Base-by-base conservation (phyloP, 176 grass and related monocot species). In the Phragmites australis region DNA sequence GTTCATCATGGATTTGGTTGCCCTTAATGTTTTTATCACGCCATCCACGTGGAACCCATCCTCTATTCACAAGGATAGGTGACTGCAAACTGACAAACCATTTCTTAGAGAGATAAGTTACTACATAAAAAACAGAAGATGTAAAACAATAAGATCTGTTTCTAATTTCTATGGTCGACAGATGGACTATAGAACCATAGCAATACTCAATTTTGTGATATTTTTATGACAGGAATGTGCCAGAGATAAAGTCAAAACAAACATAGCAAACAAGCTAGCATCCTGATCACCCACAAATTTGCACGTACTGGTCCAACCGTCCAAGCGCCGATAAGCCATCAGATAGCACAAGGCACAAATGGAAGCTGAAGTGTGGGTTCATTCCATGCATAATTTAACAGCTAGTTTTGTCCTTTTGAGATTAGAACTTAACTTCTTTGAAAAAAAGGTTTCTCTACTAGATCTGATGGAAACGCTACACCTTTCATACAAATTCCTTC, bases 61-160 rank as follows among this genome's bases (percentile, higher is more conserved):
- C 96, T 92, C 96, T 93, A 57, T 99, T 99, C 70, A 99, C 92
- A 71, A 99, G 88, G 65, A 95, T 70, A 63, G 93, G 88, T 72
- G 79, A 71, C 90, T 94, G 92, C 90, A 89, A 77, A 87, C 90
- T 99, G 96, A 88, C 78, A 87, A 75, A 87, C 81, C 22, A 72
- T 90, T 88, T 78, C 59, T 88, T 83, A 95, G 79, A 68, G 84
- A 81, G 42, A 74, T 63, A 81, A 59, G 59, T 6, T n/a, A 32
- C 56, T 73, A 13, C 11, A 62, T 10, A 32, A 53, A 60, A 70
- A 27, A 60, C 34, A 61, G 22, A 84, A 84, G 19, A 16, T 50
- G 25, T 61, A 58, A 59, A 16, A 71, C 26, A 85, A 9, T 57
- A 54, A 7, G 4, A 61, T 63, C 81, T 48, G 5, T 72, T 41